Evolutionary conservation across 495 filamentous ascomycete species (phyloP), one percentile per base, ranked within the genome.

Genomic region (Penicillium lagena): DNA sequence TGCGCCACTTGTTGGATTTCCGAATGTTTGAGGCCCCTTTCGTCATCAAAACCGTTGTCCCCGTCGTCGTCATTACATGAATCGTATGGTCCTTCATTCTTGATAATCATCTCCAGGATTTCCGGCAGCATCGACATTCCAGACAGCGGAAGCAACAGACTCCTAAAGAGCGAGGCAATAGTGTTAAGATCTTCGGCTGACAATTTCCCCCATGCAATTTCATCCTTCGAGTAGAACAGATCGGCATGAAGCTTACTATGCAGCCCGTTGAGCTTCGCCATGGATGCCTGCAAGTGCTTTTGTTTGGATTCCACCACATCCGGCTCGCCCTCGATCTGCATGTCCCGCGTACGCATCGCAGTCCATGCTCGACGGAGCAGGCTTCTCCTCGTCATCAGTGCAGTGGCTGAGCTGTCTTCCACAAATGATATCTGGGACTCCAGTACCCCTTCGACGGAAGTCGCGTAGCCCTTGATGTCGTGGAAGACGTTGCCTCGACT

Each of bases 101-200:
- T 57, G 35, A 56, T 29, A 72, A 72, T 40, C 78, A 72, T 61
- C 78, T 77, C 56, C 84, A 87, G 39, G 12, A 90, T 82, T 48
- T 88, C 83, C 6, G 80, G 75, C 29, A 87, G 68, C 32, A 83
- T 83, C 3, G 75, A 77, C 61, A 89, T 79, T 10, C 86, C 87
- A 33, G 82, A 60, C 1, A 86, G 51, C 0, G 85, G 86, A 3
- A 87, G 62, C 28, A 86, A 64, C 31, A 87, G 68, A 13, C 56
- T 66, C 11, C 78, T 75, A 7, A 87, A 61, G 1, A 78, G 54
- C 30, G 64, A 68, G 29, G 70, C 71, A 3, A 86, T 67, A 12
- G 72, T 58, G 35, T 72, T 64, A 7, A 90, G 48, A 46, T 88
- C 85, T n/a, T 80, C 70, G 3, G 83, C 76, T 33, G 73, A 67